Evolutionary conservation across 2,329 filamentous ascomycete genomes (phyloP).

Genomic region (Setomelanomma holmii): DNA sequence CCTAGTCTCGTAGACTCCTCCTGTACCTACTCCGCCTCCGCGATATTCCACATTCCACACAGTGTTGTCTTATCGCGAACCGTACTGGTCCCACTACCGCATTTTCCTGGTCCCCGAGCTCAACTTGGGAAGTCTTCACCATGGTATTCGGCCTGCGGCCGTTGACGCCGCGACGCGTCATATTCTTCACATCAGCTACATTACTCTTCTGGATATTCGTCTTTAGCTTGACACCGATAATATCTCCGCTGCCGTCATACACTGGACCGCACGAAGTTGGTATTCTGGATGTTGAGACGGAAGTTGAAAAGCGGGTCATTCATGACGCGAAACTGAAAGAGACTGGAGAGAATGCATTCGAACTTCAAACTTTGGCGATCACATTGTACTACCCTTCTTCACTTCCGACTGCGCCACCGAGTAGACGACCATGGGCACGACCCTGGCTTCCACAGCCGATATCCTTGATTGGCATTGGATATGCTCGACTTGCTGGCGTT

Average conservation of each 20-base stretch:
- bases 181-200: slow-evolving; percentile 36
- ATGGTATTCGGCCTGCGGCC: slow-evolving; percentile 33
- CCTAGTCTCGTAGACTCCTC: too few relatives aligned
- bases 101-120: too few relatives aligned
- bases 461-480: slow-evolving; percentile 52
- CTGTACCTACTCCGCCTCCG: too few relatives aligned
- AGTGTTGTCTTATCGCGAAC: too few relatives aligned
- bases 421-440: slow-evolving; percentile 44
- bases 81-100: too few relatives aligned
- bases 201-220: slow-evolving; percentile 46
- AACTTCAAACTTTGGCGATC: slow-evolving; percentile 54
- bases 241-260: slow-evolving; percentile 51
- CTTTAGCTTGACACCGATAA: slow-evolving; percentile 52
- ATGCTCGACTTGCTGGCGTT: slow-evolving; percentile 51
- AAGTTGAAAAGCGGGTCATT: slow-evolving; percentile 43
- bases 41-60: too few relatives aligned
- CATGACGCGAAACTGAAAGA: slow-evolving; percentile 48
- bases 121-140: not conserved
- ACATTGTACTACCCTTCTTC: slow-evolving; percentile 56
- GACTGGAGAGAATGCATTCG: slow-evolving; percentile 51
- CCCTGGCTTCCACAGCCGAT: slow-evolving; percentile 55
- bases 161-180: slow-evolving; percentile 30
- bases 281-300: slow-evolving; percentile 53
- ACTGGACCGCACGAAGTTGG: slow-evolving; percentile 54
- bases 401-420: slow-evolving; percentile 22